Conservation (phyloP, 768 basidiomycete genomes). For the Fomitopsis pulvina region DNA sequence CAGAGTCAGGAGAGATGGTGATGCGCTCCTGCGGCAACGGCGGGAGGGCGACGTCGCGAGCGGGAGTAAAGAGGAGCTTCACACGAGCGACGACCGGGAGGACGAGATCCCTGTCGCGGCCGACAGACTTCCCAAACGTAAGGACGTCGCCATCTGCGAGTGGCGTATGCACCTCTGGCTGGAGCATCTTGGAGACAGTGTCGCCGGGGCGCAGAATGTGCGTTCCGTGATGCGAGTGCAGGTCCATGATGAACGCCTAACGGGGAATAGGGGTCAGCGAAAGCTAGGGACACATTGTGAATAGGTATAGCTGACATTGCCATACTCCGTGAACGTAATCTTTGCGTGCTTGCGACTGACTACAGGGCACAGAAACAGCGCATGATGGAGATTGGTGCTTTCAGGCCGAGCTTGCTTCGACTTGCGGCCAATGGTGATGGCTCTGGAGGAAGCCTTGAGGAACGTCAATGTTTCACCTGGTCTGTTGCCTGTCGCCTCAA, state of each 20-base stretch:
- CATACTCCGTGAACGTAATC: slow-evolving; percentile 64
- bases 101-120: slow-evolving; percentile 52
- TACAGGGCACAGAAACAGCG: slow-evolving; percentile 70
- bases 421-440: slow-evolving; percentile 63
- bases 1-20: slow-evolving; percentile 16
- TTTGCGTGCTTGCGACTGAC: slow-evolving; percentile 76
- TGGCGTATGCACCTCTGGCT: slow-evolving; percentile 46
- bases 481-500: slow-evolving; percentile 45
- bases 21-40: slow-evolving; percentile 7
- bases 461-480: slow-evolving; percentile 45
- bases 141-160: slow-evolving; percentile 64
- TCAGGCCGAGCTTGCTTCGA: slow-evolving; percentile 42
- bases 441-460: slow-evolving; percentile 39
- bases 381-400: slow-evolving; percentile 27
- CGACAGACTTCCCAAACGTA: slow-evolving; percentile 75
- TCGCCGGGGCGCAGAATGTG: slow-evolving; percentile 54
- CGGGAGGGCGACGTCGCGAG: not conserved
- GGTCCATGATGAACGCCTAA: slow-evolving; percentile 69
- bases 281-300: slow-evolving; percentile 11
- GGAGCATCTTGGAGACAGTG: slow-evolving; percentile 37
- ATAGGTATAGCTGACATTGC: slow-evolving; percentile 44
- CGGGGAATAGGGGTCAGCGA: slow-evolving; percentile 13
- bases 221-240: slow-evolving; percentile 73
- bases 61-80: slow-evolving; percentile 38
- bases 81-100: slow-evolving; percentile 57